These are phyloP conservation scores for Diaporthe sp. DNA, from an alignment of 2,329 filamentous ascomycete species.

Conservation along the genomic window DNA sequence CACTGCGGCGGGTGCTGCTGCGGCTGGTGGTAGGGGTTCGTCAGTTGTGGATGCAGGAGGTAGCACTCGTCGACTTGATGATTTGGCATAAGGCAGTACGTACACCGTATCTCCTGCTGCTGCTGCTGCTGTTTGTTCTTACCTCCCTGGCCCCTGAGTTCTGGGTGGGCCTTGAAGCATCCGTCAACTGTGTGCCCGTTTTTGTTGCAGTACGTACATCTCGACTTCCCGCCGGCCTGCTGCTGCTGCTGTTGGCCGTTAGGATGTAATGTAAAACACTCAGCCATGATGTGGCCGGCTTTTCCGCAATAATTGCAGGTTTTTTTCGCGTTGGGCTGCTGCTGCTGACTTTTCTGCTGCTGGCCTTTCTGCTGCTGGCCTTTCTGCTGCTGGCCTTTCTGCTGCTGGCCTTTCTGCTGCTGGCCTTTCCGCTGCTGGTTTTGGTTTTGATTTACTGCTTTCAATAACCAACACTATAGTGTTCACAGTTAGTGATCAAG, in stretches of 20 bases:
- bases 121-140: background rate
- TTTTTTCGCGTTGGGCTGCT: background rate
- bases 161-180: background rate
- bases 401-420: background rate
- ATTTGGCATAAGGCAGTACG: background rate
- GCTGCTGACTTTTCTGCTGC: background rate
- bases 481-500: background rate
- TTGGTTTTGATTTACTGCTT: background rate
- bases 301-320: background rate
- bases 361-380: background rate
- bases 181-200: background rate
- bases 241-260: background rate
- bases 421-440: background rate
- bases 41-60: background rate
- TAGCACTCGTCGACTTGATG: background rate
- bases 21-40: background rate
- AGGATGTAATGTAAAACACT: background rate
- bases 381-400: background rate
- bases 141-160: background rate
- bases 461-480: background rate
- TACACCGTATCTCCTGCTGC: background rate
- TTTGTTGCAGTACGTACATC: background rate
- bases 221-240: background rate
- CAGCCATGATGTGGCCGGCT: background rate
- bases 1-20: background rate